phyloP scores from a whole-genome alignment of 2,329 filamentous ascomycete genomes.

The Fusarium globosum region DNA sequence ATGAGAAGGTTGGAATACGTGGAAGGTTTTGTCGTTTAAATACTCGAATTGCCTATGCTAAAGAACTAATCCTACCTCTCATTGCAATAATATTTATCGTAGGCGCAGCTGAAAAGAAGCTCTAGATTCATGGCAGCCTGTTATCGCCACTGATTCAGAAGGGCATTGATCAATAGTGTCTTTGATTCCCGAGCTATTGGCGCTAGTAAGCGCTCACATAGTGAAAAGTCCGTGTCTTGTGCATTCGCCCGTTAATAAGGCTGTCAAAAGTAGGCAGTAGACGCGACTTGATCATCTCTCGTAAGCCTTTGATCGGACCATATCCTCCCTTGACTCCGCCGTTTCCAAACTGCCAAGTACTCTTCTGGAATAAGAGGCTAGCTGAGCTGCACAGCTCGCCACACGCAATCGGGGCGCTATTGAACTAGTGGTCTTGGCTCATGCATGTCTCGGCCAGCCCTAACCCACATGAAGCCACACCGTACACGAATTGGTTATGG shows the following conservation, averaged over 20 bases:
- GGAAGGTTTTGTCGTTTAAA: not conserved
- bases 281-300: no score
- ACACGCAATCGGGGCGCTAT: not conserved
- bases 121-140: not conserved
- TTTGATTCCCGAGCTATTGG: not conserved
- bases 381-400: not conserved
- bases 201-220: no score
- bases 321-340: not conserved
- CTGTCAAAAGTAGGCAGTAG: no score
- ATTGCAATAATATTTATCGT: fast-evolving
- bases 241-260: no score
- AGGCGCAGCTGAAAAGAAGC: not conserved
- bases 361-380: not conserved
- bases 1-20: fast-evolving
- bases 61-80: not conserved
- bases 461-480: not conserved
- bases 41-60: not conserved
- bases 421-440: not conserved
- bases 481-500: not conserved
- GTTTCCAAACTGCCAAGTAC: fast-evolving
- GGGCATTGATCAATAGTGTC: not conserved
- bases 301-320: no score
- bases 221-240: no score
- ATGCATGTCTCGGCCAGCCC: not conserved
- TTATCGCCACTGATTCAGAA: not conserved